phyloP scores from a whole-genome alignment of 306 rosid genomes.

The Betula pendula region DNA sequence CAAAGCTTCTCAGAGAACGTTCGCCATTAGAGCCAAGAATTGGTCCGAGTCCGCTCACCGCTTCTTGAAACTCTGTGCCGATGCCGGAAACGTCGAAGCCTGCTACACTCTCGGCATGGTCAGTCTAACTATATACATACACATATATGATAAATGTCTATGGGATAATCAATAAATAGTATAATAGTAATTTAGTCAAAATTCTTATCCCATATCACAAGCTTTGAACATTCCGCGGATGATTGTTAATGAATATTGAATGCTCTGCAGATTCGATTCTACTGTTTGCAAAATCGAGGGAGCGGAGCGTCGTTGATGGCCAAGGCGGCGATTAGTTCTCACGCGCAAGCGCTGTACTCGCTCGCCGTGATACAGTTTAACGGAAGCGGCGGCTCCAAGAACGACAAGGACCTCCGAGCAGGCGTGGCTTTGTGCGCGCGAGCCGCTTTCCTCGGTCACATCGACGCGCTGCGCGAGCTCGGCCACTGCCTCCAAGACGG shows the following conservation, averaged over 20 bases:
- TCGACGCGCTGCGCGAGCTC: constrained; percentile 84
- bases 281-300: constrained; percentile 73
- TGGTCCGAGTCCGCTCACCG: constrained; percentile 85
- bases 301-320: constrained; percentile 88
- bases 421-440: constrained; percentile 92
- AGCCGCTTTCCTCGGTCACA: constrained; percentile 86
- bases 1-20: constrained; percentile 56
- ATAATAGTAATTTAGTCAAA: background rate
- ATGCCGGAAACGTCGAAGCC: constrained; percentile 88
- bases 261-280: constrained; percentile 79
- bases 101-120: constrained; percentile 96
- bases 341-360: constrained; percentile 87
- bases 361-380: constrained; percentile 92
- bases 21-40: constrained; percentile 51
- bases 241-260: background rate
- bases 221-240: background rate
- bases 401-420: constrained; percentile 79
- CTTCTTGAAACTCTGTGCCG: constrained; percentile 73
- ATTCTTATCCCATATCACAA: background rate
- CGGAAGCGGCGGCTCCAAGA: constrained; percentile 89
- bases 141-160: background rate
- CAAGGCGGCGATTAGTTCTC: constrained; percentile 80
- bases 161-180: background rate
- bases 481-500: constrained; percentile 98
- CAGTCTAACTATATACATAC: constrained; percentile 17